A percentile compares a stretch with the other conserved stretches of the same genome.
Conservation (phyloP, 148 eudicot genomes). For the Talinum fruticosum region DNA sequence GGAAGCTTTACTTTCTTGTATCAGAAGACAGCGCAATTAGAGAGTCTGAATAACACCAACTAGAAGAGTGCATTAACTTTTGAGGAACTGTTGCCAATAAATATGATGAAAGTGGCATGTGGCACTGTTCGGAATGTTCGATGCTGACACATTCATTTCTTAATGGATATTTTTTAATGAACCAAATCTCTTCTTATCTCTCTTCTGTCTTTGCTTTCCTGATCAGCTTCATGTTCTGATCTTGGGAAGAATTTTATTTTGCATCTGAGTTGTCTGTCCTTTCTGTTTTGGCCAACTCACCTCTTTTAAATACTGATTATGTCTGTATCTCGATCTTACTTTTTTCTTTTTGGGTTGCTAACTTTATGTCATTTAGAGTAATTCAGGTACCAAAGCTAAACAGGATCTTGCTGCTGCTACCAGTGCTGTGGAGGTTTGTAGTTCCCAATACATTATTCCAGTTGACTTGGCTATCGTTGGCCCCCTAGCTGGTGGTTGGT, state of each 20-base stretch:
- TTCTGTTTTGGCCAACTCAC: not conserved
- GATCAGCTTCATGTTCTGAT: not conserved
- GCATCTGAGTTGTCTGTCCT: not conserved
- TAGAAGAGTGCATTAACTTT: no score
- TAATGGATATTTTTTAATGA: not conserved
- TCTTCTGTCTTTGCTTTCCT: slow-evolving; percentile 3
- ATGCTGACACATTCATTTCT: not conserved
- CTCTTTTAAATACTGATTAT: not conserved
- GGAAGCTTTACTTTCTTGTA: no score
- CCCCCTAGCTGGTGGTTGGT: not conserved
- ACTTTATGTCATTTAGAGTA: slow-evolving; percentile 67
- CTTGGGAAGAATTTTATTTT: not conserved
- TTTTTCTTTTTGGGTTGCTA: slow-evolving; percentile 13
- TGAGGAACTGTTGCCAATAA: no score
- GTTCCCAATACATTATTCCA: not conserved
- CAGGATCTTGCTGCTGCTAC: slow-evolving; percentile 99
- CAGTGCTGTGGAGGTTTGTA: slow-evolving; percentile 86
- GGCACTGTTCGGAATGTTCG: slow-evolving; percentile 5
- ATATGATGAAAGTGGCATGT: no score
- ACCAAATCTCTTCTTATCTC: not conserved
- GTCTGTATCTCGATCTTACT: no score
- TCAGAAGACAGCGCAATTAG: no score
- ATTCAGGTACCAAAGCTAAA: slow-evolving; percentile 96
- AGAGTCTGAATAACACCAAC: no score
- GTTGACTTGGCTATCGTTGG: not conserved